phyloP scores from a whole-genome alignment of 2,329 filamentous ascomycete species.

The Epichloe elymi region DNA sequence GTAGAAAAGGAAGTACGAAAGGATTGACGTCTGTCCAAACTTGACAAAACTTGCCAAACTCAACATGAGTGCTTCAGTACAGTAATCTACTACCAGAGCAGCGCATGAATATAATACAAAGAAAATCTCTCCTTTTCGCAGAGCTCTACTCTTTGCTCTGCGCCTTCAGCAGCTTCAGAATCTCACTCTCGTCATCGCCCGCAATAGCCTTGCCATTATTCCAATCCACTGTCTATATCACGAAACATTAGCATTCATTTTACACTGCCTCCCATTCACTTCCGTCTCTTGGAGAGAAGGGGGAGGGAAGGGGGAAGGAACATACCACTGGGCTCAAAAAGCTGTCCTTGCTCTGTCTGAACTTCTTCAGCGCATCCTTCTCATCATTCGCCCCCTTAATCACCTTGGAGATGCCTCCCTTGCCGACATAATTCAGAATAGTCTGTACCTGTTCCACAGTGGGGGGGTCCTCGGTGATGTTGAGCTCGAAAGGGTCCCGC shows the following conservation, averaged over 20 bases:
- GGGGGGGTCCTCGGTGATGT: conserved; percentile 71
- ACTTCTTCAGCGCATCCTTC: conserved; percentile 66
- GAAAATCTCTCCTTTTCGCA: not conserved
- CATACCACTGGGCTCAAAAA: conserved; percentile 70
- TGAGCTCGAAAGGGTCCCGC: conserved; percentile 68
- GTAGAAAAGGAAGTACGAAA: not conserved
- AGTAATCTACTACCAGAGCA: not conserved
- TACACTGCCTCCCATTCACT: not conserved
- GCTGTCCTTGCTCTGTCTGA: conserved; percentile 53
- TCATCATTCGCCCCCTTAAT: conserved; percentile 62
- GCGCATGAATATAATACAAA: not conserved
- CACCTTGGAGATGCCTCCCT: conserved; percentile 42
- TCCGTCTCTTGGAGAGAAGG: not conserved
- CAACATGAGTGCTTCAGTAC: not conserved
- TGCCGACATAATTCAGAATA: conserved; percentile 71
- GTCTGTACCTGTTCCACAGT: conserved; percentile 72
- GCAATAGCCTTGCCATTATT: conserved; percentile 71
- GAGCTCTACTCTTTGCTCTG: conserved; percentile 1
- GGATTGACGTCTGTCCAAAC: not conserved
- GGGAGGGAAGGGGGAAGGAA: conserved; percentile 12
- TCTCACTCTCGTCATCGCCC: conserved; percentile 77
- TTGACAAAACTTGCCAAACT: not conserved
- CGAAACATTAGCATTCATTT: not conserved
- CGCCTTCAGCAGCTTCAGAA: conserved; percentile 63
- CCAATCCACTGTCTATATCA: conserved; percentile 65